These are phyloP conservation scores for Juglanconis oblonga DNA, from an alignment of 2,329 filamentous ascomycete species.

Conservation along the genomic window DNA sequence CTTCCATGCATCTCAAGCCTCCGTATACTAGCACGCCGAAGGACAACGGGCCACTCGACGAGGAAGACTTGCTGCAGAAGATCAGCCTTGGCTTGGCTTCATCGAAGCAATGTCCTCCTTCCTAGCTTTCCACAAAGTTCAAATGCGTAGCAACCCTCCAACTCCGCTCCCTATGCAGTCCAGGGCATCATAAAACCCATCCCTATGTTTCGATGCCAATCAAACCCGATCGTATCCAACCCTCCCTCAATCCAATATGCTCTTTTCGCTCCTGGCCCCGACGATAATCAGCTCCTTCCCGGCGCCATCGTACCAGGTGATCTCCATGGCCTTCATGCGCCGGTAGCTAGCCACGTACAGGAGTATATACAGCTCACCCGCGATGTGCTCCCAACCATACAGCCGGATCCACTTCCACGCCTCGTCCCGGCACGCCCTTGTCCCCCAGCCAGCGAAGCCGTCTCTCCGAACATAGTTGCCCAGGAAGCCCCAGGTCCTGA, in stretches of 20 bases:
- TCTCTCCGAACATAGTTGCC: slow-evolving; percentile 52
- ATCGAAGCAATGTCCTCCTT: too few species aligned
- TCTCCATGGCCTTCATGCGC: slow-evolving; percentile 53
- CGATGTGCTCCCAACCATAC: slow-evolving; percentile 76
- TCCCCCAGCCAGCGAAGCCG: slow-evolving; percentile 64
- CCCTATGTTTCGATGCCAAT: neutral
- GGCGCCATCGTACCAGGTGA: slow-evolving; percentile 65
- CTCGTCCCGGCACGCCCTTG: slow-evolving; percentile 52
- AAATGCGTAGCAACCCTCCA: too few species aligned
- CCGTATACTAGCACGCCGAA: too few species aligned
- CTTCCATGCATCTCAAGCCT: too few species aligned
- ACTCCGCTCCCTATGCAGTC: neutral
- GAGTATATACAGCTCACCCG: slow-evolving; percentile 70
- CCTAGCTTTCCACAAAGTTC: too few species aligned
- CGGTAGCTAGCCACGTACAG: slow-evolving; percentile 70
- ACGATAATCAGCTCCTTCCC: slow-evolving; percentile 50
- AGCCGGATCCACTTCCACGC: slow-evolving; percentile 53
- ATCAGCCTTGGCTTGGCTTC: too few species aligned
- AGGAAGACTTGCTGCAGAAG: too few species aligned
- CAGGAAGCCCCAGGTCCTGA: slow-evolving; percentile 61
- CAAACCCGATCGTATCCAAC: neutral
- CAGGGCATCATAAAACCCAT: slow-evolving; percentile 4
- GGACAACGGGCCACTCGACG: too few species aligned
- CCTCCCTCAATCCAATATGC: neutral
- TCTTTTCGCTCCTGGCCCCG: slow-evolving; percentile 27